Conservation (phyloP, 2,329 filamentous ascomycete genomes). For the Zymoseptoria tritici region DNA sequence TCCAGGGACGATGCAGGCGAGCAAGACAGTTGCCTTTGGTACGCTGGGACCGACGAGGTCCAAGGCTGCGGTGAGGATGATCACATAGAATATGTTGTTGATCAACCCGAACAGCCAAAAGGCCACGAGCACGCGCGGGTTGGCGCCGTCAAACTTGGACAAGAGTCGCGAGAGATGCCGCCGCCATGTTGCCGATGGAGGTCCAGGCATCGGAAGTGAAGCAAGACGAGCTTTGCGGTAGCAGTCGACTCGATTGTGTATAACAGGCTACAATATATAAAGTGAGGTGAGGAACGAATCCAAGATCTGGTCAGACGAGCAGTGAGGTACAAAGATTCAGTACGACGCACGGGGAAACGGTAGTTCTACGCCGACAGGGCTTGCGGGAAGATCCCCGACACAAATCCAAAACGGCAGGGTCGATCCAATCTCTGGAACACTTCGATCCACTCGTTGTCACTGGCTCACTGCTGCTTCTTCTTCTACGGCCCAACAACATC, state of each 20-base stretch:
- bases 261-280: too few species aligned
- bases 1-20: conserved; percentile 85
- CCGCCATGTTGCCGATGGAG: conserved; percentile 63
- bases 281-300: not conserved
- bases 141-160: conserved; percentile 57
- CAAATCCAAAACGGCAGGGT: not conserved
- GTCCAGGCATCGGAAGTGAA: conserved; percentile 48
- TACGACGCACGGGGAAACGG: not conserved
- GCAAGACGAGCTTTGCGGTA: not conserved
- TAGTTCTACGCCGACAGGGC: not conserved
- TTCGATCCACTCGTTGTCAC: not conserved
- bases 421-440: not conserved
- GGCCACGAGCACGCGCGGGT: conserved; percentile 65
- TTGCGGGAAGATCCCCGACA: not conserved
- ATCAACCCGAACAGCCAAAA: conserved; percentile 88
- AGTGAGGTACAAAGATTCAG: not conserved
- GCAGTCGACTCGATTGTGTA: not conserved
- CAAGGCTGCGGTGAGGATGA: conserved; percentile 89
- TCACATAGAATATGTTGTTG: conserved; percentile 63
- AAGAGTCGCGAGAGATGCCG: conserved; percentile 60
- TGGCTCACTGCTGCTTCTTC: not conserved
- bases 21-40: conserved; percentile 85
- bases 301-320: not conserved
- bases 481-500: not conserved
- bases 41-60: conserved; percentile 83